Conservation (phyloP, 371 early-diverging fungal species). For the Fennellomyces sp. region DNA sequence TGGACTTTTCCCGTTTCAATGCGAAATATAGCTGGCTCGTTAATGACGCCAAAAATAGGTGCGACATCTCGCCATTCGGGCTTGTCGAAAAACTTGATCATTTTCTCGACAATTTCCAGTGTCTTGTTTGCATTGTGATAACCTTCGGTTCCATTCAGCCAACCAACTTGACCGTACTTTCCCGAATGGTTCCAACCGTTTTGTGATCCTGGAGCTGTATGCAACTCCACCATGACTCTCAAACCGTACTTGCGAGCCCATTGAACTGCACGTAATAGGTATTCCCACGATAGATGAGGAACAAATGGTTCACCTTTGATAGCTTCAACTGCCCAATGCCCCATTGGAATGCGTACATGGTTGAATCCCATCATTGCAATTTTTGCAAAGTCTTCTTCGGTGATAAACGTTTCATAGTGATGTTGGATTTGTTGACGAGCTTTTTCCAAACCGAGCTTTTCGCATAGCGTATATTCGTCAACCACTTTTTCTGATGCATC, state of each 20-base stretch:
- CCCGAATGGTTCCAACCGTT: slow-evolving; percentile 84
- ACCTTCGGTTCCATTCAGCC: slow-evolving; percentile 45
- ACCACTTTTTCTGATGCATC: slow-evolving; percentile 20
- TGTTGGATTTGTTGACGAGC: slow-evolving; percentile 46
- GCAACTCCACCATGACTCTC: slow-evolving; percentile 75
- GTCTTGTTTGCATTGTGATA: slow-evolving; percentile 36
- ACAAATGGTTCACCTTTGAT: slow-evolving; percentile 60
- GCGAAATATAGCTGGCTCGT: slow-evolving; percentile 43
- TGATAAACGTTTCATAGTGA: slow-evolving; percentile 73
- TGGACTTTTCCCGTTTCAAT: slow-evolving; percentile 16
- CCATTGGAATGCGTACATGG: slow-evolving; percentile 77
- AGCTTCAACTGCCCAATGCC: slow-evolving; percentile 69
- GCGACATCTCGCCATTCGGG: slow-evolving; percentile 55
- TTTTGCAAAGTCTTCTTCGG: slow-evolving; percentile 65
- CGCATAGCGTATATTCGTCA: slow-evolving; percentile 72
- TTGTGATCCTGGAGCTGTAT: slow-evolving; percentile 79
- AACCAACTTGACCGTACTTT: slow-evolving; percentile 45
- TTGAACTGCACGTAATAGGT: slow-evolving; percentile 58
- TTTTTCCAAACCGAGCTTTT: slow-evolving; percentile 58
- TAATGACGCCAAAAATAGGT: slow-evolving; percentile 57
- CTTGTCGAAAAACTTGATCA: slow-evolving; percentile 39
- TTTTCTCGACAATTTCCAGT: slow-evolving; percentile 34
- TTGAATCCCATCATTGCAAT: slow-evolving; percentile 68
- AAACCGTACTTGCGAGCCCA: slow-evolving; percentile 73
- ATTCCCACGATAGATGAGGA: slow-evolving; percentile 54